Percentiles rank a stretch among this genome's conserved stretches.
These are phyloP conservation scores for Arctium lappa DNA, from an alignment of 129 eudicot genomes.

Conservation along the genomic window DNA sequence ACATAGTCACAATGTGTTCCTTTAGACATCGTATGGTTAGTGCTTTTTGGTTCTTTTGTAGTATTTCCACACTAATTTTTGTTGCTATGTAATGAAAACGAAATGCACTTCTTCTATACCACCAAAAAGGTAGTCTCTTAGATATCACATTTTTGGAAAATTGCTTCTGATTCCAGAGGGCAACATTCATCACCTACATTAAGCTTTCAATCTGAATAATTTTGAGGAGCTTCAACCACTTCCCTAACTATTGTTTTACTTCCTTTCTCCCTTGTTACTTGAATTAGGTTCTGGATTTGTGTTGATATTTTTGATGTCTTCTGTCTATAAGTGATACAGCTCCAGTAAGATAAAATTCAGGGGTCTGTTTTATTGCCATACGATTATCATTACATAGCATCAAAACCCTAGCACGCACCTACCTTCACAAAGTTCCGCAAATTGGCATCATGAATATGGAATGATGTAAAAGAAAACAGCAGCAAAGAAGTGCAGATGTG, in stretches of 20 bases:
- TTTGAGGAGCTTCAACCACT: conserved; percentile 88
- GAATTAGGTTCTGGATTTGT: background rate
- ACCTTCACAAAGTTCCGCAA: background rate
- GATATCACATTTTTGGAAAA: conserved; percentile 63
- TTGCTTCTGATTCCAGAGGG: conserved; percentile 55
- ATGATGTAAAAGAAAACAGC: background rate
- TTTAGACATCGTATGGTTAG: conserved; percentile 68
- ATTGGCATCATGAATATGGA: no score
- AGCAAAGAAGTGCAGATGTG: background rate
- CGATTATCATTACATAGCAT: background rate
- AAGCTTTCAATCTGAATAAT: conserved; percentile 80
- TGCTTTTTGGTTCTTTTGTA: conserved; percentile 10
- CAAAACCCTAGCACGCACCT: background rate
- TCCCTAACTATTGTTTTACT: background rate
- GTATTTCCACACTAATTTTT: background rate
- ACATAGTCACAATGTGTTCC: background rate
- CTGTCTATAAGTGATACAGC: no score
- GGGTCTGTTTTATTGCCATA: no score
- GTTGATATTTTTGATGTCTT: background rate
- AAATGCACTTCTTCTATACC: background rate
- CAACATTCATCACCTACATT: conserved; percentile 45
- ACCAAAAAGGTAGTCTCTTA: conserved; percentile 55
- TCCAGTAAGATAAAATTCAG: no score
- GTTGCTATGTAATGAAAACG: conserved; percentile 15
- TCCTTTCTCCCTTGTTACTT: no score